These are phyloP conservation scores for Wallacemonas sp. DNA, from an alignment of 208 protist genomes.

Conservation along the genomic window DNA sequence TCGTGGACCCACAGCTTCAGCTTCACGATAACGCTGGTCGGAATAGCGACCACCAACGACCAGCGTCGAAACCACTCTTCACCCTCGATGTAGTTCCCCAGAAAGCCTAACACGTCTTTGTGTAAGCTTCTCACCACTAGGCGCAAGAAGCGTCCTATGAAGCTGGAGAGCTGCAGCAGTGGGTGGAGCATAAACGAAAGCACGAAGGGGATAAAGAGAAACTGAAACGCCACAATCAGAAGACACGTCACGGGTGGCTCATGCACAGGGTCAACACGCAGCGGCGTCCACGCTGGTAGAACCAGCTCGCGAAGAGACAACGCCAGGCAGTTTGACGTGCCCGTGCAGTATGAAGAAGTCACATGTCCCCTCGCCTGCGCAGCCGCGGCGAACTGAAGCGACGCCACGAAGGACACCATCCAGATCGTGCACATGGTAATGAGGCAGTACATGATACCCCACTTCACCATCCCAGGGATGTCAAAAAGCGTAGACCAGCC, in stretches of 20 bases:
- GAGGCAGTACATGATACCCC: constrained; percentile 51
- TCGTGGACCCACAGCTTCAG: constrained; percentile 53
- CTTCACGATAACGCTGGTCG: constrained; percentile 32
- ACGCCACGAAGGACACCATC: constrained; percentile 75
- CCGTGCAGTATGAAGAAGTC: constrained; percentile 29
- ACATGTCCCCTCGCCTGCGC: not conserved
- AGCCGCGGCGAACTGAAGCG: constrained; percentile 35
- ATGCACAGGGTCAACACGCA: constrained; percentile 31
- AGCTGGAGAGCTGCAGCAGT: constrained; percentile 65
- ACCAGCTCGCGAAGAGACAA: constrained; percentile 61
- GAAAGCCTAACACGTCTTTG: constrained; percentile 66
- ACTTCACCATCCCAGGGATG: constrained; percentile 65
- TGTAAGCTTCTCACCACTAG: constrained; percentile 71
- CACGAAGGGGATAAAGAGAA: constrained; percentile 60
- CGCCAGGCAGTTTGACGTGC: constrained; percentile 34
- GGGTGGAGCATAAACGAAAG: constrained; percentile 58
- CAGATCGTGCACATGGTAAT: constrained; percentile 55
- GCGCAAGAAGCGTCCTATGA: constrained; percentile 72
- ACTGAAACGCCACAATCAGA: constrained; percentile 53
- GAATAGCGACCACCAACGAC: constrained; percentile 36
- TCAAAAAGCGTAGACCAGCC: constrained; percentile 71
- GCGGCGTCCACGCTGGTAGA: constrained; percentile 49
- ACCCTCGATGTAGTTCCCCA: constrained; percentile 76
- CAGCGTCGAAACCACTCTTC: constrained; percentile 62
- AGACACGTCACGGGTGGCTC: constrained; percentile 51